A percentile compares a stretch with the other conserved stretches of the same genome.
These are phyloP conservation scores for Paraconiothyrium sp. DNA, from an alignment of 2,329 filamentous ascomycete genomes.

Conservation along the genomic window DNA sequence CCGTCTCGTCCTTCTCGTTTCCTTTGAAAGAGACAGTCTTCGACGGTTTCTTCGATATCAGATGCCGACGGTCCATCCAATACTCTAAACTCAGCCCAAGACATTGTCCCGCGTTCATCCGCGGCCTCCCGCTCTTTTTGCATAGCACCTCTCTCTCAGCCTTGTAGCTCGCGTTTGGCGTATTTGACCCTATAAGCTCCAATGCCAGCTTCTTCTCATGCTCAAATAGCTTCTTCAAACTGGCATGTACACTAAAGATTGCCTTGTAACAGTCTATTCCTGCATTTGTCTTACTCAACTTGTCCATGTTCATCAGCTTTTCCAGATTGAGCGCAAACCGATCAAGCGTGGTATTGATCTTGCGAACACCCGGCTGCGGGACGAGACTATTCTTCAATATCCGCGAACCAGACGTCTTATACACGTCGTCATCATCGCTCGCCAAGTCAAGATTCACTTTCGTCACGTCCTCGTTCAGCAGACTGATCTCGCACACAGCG, in stretches of 20 bases:
- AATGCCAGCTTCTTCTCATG: conserved; percentile 68
- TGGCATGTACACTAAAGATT: conserved; percentile 75
- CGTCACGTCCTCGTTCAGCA: conserved; percentile 55
- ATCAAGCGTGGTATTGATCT: conserved; percentile 75
- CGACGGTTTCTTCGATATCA: conserved; percentile 42
- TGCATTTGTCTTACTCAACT: conserved; percentile 68
- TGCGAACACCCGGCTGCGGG: conserved; percentile 67
- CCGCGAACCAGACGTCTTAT: conserved; percentile 53
- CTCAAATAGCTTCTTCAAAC: conserved; percentile 73
- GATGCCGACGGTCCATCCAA: conserved; percentile 72
- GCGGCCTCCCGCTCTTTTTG: conserved; percentile 73
- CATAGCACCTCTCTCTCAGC: conserved; percentile 71
- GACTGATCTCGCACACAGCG: conserved; percentile 39
- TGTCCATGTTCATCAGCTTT: conserved; percentile 74
- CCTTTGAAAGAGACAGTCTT: conserved; percentile 46
- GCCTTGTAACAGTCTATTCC: conserved; percentile 79
- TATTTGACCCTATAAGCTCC: conserved; percentile 43
- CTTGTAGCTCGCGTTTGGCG: conserved; percentile 56
- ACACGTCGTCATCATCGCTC: conserved; percentile 67
- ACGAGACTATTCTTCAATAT: conserved; percentile 74
- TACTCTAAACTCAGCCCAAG: conserved; percentile 80
- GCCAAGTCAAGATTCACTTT: conserved; percentile 71
- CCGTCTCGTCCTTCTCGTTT: conserved; percentile 49
- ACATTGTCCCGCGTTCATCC: conserved; percentile 73
- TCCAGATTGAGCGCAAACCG: conserved; percentile 77